phyloP scores from a whole-genome alignment of 2,329 filamentous ascomycete genomes.

The Arthrobotrys pseudoclavata region DNA sequence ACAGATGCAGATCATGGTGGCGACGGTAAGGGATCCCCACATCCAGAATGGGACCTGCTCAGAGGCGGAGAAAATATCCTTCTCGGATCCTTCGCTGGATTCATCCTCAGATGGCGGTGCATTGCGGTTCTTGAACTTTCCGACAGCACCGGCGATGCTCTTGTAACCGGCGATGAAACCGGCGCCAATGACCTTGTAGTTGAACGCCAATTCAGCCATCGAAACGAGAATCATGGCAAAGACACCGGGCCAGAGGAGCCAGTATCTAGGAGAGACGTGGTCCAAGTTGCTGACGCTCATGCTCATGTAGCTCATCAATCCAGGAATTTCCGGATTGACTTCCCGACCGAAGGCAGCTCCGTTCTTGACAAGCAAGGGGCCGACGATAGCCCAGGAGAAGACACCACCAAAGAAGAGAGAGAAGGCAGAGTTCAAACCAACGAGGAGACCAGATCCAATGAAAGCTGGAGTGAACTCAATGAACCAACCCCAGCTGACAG shows the following conservation, averaged over 20 bases:
- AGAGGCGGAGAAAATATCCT: conserved; percentile 37
- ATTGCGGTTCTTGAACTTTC: conserved; percentile 61
- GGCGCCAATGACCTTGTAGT: conserved; percentile 68
- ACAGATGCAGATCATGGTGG: conserved; percentile 50
- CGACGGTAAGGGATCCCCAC: conserved; percentile 47
- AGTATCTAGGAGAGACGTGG: conserved; percentile 69
- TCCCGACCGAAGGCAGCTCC: conserved; percentile 64
- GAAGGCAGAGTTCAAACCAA: conserved; percentile 73
- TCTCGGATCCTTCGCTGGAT: conserved; percentile 15
- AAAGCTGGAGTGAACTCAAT: conserved; percentile 74
- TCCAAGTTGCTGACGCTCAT: conserved; percentile 63
- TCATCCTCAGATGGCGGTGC: conserved; percentile 14
- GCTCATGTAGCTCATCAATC: conserved; percentile 43
- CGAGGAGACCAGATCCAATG: conserved; percentile 73
- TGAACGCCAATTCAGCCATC: conserved; percentile 68
- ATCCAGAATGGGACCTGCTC: conserved; percentile 56
- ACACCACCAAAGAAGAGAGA: conserved; percentile 73
- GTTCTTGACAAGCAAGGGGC: conserved; percentile 72
- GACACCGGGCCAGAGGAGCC: conserved; percentile 71
- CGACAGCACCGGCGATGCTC: conserved; percentile 68
- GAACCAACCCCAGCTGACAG: conserved; percentile 69
- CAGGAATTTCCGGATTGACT: conserved; percentile 29
- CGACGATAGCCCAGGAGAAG: conserved; percentile 72
- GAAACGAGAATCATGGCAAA: conserved; percentile 70
- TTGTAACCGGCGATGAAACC: conserved; percentile 69